Conservation (phyloP, 2,329 filamentous ascomycete species). For the Talaromyces sp. region DNA sequence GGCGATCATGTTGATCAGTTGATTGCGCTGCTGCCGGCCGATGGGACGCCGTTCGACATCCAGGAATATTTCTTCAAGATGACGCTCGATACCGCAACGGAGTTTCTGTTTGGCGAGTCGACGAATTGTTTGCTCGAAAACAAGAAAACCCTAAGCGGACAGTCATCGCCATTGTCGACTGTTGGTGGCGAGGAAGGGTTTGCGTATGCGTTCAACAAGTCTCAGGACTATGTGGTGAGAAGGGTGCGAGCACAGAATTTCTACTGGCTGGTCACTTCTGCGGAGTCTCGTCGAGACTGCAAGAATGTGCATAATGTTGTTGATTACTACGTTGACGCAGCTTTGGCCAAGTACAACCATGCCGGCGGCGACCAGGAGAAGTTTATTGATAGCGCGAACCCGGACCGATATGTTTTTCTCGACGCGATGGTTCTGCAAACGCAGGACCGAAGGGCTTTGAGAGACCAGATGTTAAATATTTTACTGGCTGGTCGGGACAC, state of each 20-base stretch:
- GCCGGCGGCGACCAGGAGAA: slow-evolving; percentile 15
- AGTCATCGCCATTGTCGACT: neutral
- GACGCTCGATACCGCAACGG: slow-evolving; percentile 64
- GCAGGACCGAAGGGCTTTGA: slow-evolving; percentile 46
- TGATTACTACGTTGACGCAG: slow-evolving; percentile 63
- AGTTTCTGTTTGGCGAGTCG: slow-evolving; percentile 64
- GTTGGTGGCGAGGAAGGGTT: slow-evolving; percentile 12
- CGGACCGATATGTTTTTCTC: slow-evolving; percentile 47
- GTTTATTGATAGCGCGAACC: slow-evolving; percentile 13
- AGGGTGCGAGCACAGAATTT: neutral
- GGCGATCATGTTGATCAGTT: slow-evolving; percentile 57
- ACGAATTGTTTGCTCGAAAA: slow-evolving; percentile 37
- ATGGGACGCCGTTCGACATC: slow-evolving; percentile 57
- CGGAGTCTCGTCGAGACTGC: neutral
- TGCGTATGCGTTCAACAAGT: slow-evolving; percentile 13
- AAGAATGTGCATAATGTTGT: slow-evolving; percentile 12
- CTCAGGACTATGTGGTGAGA: neutral
- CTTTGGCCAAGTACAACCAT: slow-evolving; percentile 47
- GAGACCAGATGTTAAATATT: slow-evolving; percentile 51
- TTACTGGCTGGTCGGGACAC: slow-evolving; percentile 55
- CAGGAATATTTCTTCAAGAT: slow-evolving; percentile 62
- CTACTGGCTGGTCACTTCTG: slow-evolving; percentile 6
- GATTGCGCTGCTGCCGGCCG: slow-evolving; percentile 63
- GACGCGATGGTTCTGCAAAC: slow-evolving; percentile 48
- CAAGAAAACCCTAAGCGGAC: neutral